These are phyloP conservation scores for Coniferiporia sulphurascens DNA, from an alignment of 1,284 basidiomycete genomes.

Conservation along the genomic window DNA sequence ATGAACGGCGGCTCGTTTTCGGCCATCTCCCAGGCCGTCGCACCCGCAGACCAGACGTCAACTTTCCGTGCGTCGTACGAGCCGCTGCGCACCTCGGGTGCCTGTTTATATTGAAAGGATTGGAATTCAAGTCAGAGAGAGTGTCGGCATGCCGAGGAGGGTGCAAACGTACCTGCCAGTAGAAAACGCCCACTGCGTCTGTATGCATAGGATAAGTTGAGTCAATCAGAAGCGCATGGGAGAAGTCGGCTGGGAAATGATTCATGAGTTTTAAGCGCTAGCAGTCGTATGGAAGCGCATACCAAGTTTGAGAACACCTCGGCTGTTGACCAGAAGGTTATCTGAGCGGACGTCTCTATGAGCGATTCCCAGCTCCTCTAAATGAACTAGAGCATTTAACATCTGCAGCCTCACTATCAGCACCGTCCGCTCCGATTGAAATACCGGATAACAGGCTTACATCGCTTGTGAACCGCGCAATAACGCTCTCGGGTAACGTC, in stretches of 20 bases:
- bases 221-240: constrained; percentile 57
- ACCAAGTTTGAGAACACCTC: constrained; percentile 73
- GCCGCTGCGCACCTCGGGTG: constrained; percentile 36
- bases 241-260: constrained; percentile 62
- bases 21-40: constrained; percentile 78
- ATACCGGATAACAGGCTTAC: constrained; percentile 38
- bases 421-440: constrained; percentile 8
- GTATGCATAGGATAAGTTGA: constrained; percentile 41
- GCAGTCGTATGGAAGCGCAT: constrained; percentile 25
- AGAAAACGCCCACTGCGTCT: constrained; percentile 64
- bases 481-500: constrained; percentile 55
- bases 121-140: background rate
- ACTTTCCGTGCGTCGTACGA: constrained; percentile 69
- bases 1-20: constrained; percentile 70
- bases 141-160: background rate
- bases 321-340: constrained; percentile 63
- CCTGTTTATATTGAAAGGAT: constrained; percentile 1
- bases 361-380: constrained; percentile 59
- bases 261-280: constrained; percentile 6
- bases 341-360: constrained; percentile 79
- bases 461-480: constrained; percentile 69
- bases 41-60: constrained; percentile 77
- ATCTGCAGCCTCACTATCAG: constrained; percentile 37
- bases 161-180: constrained; percentile 57
- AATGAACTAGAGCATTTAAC: constrained; percentile 55